A percentile compares a stretch with the other conserved stretches of the same genome.
phyloP scores from a whole-genome alignment of 1,284 basidiomycete species.

The Termitomyces sp. region DNA sequence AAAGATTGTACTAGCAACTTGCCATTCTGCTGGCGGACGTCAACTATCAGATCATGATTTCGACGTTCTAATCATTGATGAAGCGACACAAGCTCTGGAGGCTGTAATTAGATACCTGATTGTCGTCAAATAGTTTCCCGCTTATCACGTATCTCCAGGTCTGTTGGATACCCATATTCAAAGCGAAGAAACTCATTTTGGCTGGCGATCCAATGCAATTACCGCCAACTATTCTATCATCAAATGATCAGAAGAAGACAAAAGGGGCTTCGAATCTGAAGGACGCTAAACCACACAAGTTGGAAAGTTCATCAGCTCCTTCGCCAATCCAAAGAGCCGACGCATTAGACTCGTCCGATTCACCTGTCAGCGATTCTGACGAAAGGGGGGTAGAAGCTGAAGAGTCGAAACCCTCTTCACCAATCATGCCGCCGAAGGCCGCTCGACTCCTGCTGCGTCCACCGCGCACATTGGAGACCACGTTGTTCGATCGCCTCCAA shows the following conservation, averaged over 20 bases:
- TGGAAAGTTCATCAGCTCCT: background rate
- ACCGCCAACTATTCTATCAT: conserved; percentile 86
- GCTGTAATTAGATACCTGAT: conserved; percentile 46
- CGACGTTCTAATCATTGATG: conserved; percentile 92
- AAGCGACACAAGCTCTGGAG: conserved; percentile 95
- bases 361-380: background rate
- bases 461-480: conserved; percentile 78
- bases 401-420: background rate
- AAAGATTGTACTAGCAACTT: conserved; percentile 87
- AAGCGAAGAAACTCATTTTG: conserved; percentile 82
- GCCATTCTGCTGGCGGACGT: conserved; percentile 83
- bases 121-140: background rate
- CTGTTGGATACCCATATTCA: conserved; percentile 95
- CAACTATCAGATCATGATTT: conserved; percentile 76
- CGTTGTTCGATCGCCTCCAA: conserved; percentile 89
- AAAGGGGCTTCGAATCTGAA: conserved; percentile 12
- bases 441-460: conserved; percentile 40
- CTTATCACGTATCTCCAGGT: conserved; percentile 44
- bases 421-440: background rate
- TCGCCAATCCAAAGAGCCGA: background rate
- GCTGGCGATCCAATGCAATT: conserved; percentile 91
- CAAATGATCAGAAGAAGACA: conserved; percentile 33
- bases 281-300: conserved; percentile 1
- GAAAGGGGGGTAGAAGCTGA: background rate
- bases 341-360: background rate